These are phyloP conservation scores for Candida yuanshanica DNA, from an alignment of 805 yeast genomes.

Conservation along the genomic window DNA sequence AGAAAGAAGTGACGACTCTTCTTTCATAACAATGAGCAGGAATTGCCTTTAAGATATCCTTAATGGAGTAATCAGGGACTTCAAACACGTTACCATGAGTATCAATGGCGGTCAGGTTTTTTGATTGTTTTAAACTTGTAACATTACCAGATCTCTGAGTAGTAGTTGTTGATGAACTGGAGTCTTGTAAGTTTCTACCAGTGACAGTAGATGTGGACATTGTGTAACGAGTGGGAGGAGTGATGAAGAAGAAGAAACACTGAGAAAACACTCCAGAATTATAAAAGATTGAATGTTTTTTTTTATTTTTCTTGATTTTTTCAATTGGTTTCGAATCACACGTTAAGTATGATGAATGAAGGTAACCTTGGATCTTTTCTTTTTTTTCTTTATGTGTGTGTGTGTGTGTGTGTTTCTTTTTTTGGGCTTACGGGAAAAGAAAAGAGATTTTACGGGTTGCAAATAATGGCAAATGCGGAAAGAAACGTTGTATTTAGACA, in stretches of 20 bases:
- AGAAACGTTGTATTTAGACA: neutral
- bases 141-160: constrained; percentile 11
- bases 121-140: constrained; percentile 9
- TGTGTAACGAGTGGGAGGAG: too few species aligned
- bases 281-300: neutral
- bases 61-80: constrained; percentile 72
- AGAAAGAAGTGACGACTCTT: constrained; percentile 45
- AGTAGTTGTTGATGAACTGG: constrained; percentile 4
- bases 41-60: constrained; percentile 65
- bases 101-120: constrained; percentile 30
- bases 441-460: neutral
- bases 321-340: too few species aligned
- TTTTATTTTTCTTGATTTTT: neutral
- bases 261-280: too few species aligned
- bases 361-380: too few species aligned
- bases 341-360: too few species aligned
- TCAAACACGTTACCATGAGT: constrained; percentile 53
- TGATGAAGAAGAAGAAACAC: neutral
- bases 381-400: neutral
- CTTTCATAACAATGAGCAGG: constrained; percentile 74
- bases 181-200: neutral
- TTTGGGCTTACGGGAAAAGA: neutral
- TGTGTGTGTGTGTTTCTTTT: neutral
- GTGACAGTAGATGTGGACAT: neutral
- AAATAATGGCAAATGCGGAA: neutral